Evolutionary conservation across 805 yeast genomes (phyloP), one percentile per base, ranked within the genome.

Genomic region (Zygosaccharomyces bailii): DNA sequence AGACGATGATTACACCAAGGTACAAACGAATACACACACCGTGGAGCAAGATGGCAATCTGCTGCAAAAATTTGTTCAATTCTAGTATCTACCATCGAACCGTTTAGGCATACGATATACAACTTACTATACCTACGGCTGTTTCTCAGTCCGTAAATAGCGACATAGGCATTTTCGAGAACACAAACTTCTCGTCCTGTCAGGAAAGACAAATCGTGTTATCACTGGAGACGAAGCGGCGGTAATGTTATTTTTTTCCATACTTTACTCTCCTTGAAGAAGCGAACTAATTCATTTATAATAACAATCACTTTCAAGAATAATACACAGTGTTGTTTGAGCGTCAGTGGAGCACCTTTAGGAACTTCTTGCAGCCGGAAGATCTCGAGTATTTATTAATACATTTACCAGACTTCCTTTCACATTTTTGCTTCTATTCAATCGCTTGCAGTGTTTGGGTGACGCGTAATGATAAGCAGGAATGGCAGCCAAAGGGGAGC

Each of bases 1-100:
- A 13, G 72, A 70, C 36, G 80, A 76, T 13, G 65, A 64, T 32
- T 64, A 48, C 43, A 48, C 61, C 4, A 65, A 63, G 35, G 46
- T 57, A 4, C 27, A 52, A 29, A 29, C 35, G 8, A 21, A 9
- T 10, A 44, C 32, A 37, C 32, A 23, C 33, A n/a, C 24, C 34
- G 30, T 31, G 17, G 46, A 40, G 8, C 40, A 45, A 32, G 49
- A 43, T 14, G 39, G 39, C 37, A 55, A 45, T 9, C 49, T 60
- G 39, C 61, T 61, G 36, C 68, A 64, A 44, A 60, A 60, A 46
- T 65, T 55, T 45, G 59, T 63, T 14, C 68, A 65, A 42, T 62
- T 63, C 38, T 65, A 49, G 42, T 27, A 16, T 30, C 23, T 17
- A 9, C 34, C 34, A 19, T 32, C 16, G 16, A 14, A 21, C 14